A percentile compares a stretch with the other conserved stretches of the same genome.
phyloP scores from a whole-genome alignment of 208 protist genomes.

The Histomonas meleagridis region DNA sequence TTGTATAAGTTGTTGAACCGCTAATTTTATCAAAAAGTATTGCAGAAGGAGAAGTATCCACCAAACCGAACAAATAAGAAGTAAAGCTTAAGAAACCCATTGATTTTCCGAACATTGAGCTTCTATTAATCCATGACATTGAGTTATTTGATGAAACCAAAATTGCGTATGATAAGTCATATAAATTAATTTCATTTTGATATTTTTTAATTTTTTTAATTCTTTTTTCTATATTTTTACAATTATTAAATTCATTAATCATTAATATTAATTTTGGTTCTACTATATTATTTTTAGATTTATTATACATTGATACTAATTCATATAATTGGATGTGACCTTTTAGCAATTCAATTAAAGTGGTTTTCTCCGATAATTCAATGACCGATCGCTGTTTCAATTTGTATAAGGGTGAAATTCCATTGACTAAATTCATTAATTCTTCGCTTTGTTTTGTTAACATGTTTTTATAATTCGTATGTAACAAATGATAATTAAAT shows the following conservation, averaged over 20 bases:
- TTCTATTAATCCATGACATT: neutral
- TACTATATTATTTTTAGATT: too few species aligned
- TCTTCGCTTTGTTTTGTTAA: neutral
- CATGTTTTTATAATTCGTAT: too few species aligned
- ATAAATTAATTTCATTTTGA: too few species aligned
- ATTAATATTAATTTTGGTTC: neutral
- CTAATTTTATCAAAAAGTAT: constrained; percentile 3
- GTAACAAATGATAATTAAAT: neutral
- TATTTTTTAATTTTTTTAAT: neutral
- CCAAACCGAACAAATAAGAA: neutral
- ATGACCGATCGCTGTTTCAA: neutral
- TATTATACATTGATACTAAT: neutral
- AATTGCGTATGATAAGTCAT: neutral
- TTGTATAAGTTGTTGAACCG: neutral
- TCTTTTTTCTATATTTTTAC: neutral
- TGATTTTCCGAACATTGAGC: neutral
- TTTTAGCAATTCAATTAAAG: neutral
- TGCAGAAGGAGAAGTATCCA: neutral
- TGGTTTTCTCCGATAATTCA: neutral
- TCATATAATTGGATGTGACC: neutral
- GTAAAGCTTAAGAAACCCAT: neutral
- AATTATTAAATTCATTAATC: neutral
- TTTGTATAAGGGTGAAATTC: neutral
- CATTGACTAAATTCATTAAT: neutral
- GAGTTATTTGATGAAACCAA: constrained; percentile 8